Base-by-base conservation (phyloP, 2,329 filamentous ascomycete genomes). In the Lomentospora prolificans region DNA sequence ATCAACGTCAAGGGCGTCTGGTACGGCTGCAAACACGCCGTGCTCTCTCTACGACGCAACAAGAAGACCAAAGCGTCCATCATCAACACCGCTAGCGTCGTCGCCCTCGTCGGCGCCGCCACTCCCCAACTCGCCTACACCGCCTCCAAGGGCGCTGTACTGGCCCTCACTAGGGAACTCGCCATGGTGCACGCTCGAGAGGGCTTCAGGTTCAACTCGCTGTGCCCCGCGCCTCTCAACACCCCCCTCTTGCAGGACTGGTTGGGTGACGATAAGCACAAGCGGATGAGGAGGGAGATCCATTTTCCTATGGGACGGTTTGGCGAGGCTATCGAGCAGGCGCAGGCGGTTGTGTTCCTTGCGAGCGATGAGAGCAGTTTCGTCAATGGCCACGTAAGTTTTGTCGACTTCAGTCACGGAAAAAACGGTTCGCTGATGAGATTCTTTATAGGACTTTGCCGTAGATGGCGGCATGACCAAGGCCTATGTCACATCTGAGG, bases 1-100 rank as follows among this genome's bases (percentile, higher is more conserved):
- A 95, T 96, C 77, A 96, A 96, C 71, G 91, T 96, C 70, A 96
- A 96, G 81, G 91, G 91, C 46, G 91, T 96, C n/a, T 96, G 91
- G 91, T 96, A 83, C 69, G 91, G 91, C 58, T 86, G 84, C 80
- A 96, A 96, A 79, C 89, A 96, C 70, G 90, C 91, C 5, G 85
- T 96, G 27, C 76, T 92, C 53, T 82, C 88, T 48, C 78, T 96
- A 64, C 86, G 90, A 61, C 84, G 83, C 64, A 78, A 95, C 76
- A 80, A 81, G 56, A 96, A 96, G 82, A 81, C 76, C 48, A 82
- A 79, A 63, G 89, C 82, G 53, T 90, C 85, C 70, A 84, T 96
- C 71, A 91, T 96, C 79, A 96, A 96, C 78, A 95, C 90, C 2
- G 90, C 90, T 25, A 91, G 86, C 50, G 87, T 95, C 51, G 90